Evolutionary conservation across 768 basidiomycete genomes (phyloP).

Genomic region (Tricholoma hemisulphureum): DNA sequence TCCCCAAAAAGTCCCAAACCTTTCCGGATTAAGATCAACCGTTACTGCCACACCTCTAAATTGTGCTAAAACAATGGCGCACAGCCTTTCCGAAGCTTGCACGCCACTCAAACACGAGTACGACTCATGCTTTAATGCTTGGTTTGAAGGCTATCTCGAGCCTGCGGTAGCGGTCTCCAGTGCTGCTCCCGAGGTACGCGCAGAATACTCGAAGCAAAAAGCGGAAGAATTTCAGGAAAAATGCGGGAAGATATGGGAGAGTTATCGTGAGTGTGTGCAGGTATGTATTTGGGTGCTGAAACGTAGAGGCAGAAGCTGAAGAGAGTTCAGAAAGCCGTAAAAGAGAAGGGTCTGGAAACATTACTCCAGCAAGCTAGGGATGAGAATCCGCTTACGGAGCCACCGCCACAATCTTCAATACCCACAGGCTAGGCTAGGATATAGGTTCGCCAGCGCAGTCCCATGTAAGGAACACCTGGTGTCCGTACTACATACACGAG

Average conservation of each 20-base stretch:
- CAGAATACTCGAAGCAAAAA: conserved; percentile 69
- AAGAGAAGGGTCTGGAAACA: conserved; percentile 69
- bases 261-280: conserved; percentile 80
- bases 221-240: conserved; percentile 84
- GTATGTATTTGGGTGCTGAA: conserved; percentile 43
- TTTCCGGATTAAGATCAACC: too few species aligned
- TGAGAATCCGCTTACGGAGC: conserved; percentile 73
- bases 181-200: conserved; percentile 42
- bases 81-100: conserved; percentile 80
- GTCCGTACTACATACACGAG: too few species aligned
- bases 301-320: background rate
- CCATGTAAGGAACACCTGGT: too few species aligned
- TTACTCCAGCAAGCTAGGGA: conserved; percentile 77
- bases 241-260: conserved; percentile 81
- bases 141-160: conserved; percentile 97
- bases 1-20: too few species aligned
- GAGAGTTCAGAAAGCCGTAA: conserved; percentile 61
- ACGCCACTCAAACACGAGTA: conserved; percentile 88
- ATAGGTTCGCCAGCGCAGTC: too few species aligned
- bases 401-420: conserved; percentile 40
- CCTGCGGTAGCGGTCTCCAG: conserved; percentile 59
- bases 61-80: conserved; percentile 51
- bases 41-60: background rate
- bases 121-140: conserved; percentile 94
- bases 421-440: conserved; percentile 6